phyloP scores from a whole-genome alignment of 768 basidiomycete species.

The Collybia mongolica region DNA sequence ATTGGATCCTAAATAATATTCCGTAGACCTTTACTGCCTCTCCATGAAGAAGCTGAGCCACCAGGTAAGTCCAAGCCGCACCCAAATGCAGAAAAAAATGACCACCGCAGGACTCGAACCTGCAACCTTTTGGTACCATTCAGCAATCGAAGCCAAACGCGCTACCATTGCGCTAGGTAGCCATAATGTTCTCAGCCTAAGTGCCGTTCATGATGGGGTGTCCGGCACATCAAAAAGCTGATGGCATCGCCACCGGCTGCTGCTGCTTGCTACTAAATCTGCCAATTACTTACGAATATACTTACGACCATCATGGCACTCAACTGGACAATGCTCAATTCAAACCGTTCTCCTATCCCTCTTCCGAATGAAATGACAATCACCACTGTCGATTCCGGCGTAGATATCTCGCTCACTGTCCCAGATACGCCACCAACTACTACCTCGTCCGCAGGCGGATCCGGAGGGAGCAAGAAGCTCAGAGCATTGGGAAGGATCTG shows the following conservation, averaged over 20 bases:
- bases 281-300: background rate
- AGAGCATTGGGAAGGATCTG: constrained; percentile 57
- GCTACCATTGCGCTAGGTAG: constrained; percentile 93
- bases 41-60: too few species aligned
- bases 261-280: constrained; percentile 1
- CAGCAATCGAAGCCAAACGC: constrained; percentile 89
- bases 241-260: constrained; percentile 10
- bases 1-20: background rate
- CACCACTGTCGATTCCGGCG: constrained; percentile 53
- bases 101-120: constrained; percentile 96
- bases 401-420: constrained; percentile 55
- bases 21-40: too few species aligned
- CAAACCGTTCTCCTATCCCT: constrained; percentile 58
- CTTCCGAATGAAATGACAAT: constrained; percentile 63
- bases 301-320: constrained; percentile 57
- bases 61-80: too few species aligned
- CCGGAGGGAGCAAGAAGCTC: constrained; percentile 54
- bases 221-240: background rate
- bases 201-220: background rate
- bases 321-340: constrained; percentile 72
- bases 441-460: constrained; percentile 43
- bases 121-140: constrained; percentile 89
- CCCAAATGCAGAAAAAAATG: constrained; percentile 33
- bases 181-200: constrained; percentile 26
- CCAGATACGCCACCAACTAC: constrained; percentile 51